These are phyloP conservation scores for Colletotrichum sp. DNA, from an alignment of 2,329 filamentous ascomycete species.

Conservation along the genomic window DNA sequence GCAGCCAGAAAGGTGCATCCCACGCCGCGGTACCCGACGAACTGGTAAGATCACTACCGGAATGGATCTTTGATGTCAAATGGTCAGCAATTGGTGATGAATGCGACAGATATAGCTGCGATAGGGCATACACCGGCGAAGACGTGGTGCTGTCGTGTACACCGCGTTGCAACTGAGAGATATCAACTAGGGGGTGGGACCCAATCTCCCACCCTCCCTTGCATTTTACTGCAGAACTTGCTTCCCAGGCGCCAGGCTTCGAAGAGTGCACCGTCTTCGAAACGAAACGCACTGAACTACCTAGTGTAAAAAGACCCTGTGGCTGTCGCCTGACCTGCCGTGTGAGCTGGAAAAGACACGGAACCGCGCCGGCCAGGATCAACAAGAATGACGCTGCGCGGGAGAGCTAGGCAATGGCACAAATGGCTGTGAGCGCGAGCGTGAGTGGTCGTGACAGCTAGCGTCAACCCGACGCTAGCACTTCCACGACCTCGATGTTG, in stretches of 20 bases:
- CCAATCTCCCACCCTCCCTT: neutral
- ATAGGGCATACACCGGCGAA: slow-evolving; percentile 14
- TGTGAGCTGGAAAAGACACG: neutral
- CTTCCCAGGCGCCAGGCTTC: neutral
- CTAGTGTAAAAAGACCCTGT: neutral
- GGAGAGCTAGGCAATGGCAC: neutral
- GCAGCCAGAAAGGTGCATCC: neutral
- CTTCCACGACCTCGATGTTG: neutral
- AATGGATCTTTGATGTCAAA: neutral
- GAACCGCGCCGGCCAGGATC: neutral
- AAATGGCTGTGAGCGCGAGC: neutral
- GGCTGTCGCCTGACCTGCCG: neutral
- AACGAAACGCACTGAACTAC: neutral
- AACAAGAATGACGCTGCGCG: neutral
- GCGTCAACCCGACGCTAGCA: neutral
- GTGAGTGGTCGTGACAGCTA: neutral
- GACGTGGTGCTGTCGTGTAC: neutral
- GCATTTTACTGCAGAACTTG: neutral
- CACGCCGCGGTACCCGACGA: neutral
- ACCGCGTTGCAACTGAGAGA: neutral
- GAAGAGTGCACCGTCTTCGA: neutral
- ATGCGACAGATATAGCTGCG: neutral
- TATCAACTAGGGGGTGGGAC: neutral
- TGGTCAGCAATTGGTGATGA: neutral
- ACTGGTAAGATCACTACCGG: neutral